These are phyloP conservation scores for Babjeviella inositovora DNA, from an alignment of 805 yeast genomes.

Conservation along the genomic window DNA sequence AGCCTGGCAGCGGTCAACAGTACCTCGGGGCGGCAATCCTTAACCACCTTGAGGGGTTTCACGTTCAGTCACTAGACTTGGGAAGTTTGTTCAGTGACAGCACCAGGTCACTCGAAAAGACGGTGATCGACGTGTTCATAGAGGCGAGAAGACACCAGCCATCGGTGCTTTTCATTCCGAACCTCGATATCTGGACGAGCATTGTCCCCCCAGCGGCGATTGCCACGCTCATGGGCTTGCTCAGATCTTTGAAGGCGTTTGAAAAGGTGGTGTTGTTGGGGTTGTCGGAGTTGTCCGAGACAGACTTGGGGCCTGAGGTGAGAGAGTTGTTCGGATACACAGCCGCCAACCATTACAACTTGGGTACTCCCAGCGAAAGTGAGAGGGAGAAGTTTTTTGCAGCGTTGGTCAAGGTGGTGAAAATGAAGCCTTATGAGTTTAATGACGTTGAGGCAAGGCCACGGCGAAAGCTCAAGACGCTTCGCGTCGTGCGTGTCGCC, in stretches of 20 bases:
- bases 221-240: constrained; percentile 53
- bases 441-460: constrained; percentile 47
- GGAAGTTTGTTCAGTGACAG: constrained; percentile 66
- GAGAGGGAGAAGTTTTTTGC: constrained; percentile 45
- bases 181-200: constrained; percentile 58
- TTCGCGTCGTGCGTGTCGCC: constrained; percentile 18
- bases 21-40: constrained; percentile 73
- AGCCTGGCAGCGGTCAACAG: constrained; percentile 72
- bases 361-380: constrained; percentile 20
- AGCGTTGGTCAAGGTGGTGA: constrained; percentile 32
- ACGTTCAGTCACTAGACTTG: constrained; percentile 74
- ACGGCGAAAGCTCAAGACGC: constrained; percentile 20
- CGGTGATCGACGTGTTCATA: constrained; percentile 65
- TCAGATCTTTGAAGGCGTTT: constrained; percentile 50
- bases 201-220: constrained; percentile 56
- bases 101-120: constrained; percentile 68
- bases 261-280: constrained; percentile 69
- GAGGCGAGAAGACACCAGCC: constrained; percentile 90
- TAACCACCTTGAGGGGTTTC: constrained; percentile 76
- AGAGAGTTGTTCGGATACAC: constrained; percentile 42
- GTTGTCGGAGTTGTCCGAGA: constrained; percentile 33
- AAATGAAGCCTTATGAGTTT: constrained; percentile 57
- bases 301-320: constrained; percentile 26
- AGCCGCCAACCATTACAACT: constrained; percentile 25
- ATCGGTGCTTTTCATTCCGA: constrained; percentile 70